These are phyloP conservation scores for Diaporthe ilicicola DNA, from an alignment of 2,329 filamentous ascomycete genomes.

Conservation along the genomic window DNA sequence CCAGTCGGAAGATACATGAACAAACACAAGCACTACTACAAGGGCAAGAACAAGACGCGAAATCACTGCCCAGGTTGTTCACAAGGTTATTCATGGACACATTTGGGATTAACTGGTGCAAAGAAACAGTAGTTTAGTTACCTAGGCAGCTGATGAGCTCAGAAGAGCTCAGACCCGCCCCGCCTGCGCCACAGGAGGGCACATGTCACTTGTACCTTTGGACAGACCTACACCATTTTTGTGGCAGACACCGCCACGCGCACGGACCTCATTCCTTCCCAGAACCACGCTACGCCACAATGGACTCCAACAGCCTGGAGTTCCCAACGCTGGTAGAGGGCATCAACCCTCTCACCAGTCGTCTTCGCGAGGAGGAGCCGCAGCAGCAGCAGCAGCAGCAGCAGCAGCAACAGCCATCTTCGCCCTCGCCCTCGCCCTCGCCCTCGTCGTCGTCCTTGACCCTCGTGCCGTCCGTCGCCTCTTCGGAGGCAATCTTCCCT, in stretches of 20 bases:
- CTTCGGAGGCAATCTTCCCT: conserved; percentile 6
- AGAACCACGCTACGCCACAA: conserved; percentile 9
- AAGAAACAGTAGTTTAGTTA: too few relatives aligned
- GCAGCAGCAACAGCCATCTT: background rate
- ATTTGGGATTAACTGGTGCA: too few relatives aligned
- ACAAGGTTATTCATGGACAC: too few relatives aligned
- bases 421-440: background rate
- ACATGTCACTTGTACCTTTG: background rate
- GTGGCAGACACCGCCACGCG: background rate
- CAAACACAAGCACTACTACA: too few relatives aligned
- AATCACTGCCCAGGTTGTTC: too few relatives aligned
- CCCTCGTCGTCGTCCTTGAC: background rate
- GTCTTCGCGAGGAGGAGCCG: background rate
- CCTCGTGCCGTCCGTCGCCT: background rate
- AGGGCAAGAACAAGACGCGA: too few relatives aligned
- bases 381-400: background rate
- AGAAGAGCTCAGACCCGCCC: background rate
- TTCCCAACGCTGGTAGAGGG: conserved; percentile 21
- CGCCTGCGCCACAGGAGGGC: background rate
- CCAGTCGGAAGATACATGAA: too few relatives aligned
- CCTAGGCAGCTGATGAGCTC: background rate
- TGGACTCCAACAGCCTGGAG: conserved; percentile 3
- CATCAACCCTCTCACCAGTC: conserved; percentile 6
- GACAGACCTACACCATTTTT: background rate
- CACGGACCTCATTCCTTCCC: background rate